A percentile compares a stretch with the other conserved stretches of the same genome.
These are phyloP conservation scores for Fusarium coffeatum DNA, from an alignment of 2,329 filamentous ascomycete species.

Conservation along the genomic window DNA sequence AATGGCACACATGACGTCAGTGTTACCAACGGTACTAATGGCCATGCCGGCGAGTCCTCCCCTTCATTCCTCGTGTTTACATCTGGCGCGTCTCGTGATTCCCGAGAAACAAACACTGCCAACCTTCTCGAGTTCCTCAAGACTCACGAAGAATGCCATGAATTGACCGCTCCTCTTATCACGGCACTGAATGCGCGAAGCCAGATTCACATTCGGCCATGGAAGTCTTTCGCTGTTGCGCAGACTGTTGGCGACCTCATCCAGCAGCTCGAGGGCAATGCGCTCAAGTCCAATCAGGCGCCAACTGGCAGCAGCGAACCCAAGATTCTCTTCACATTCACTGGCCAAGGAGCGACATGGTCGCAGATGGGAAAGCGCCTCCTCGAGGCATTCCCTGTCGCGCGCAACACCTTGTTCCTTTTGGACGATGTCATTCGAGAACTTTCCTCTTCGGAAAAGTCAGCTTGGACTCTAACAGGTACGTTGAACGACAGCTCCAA, in stretches of 20 bases:
- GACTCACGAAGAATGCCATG: slow-evolving; percentile 25
- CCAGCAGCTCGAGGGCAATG: slow-evolving; percentile 32
- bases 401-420: slow-evolving; percentile 31
- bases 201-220: slow-evolving; percentile 35
- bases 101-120: slow-evolving; percentile 31
- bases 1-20: neutral
- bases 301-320: slow-evolving; percentile 8
- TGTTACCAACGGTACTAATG: neutral
- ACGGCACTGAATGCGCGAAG: slow-evolving; percentile 38
- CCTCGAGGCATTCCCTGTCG: slow-evolving; percentile 37
- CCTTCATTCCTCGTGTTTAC: slow-evolving; percentile 33
- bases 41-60: neutral
- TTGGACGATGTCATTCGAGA: slow-evolving; percentile 30
- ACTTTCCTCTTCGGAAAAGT: slow-evolving; percentile 18
- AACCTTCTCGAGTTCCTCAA: slow-evolving; percentile 34
- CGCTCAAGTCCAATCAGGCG: slow-evolving; percentile 29
- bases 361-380: slow-evolving; percentile 41
- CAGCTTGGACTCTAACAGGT: slow-evolving; percentile 33
- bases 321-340: slow-evolving; percentile 33
- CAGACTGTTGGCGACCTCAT: slow-evolving; percentile 37
- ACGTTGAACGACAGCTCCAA: neutral
- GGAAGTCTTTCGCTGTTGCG: slow-evolving; percentile 40
- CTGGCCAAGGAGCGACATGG: slow-evolving; percentile 40
- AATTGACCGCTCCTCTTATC: slow-evolving; percentile 25
- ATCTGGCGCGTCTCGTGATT: slow-evolving; percentile 35